Percentiles rank a stretch among this genome's conserved stretches.
Evolutionary conservation across 2,329 filamentous ascomycete species (phyloP).

Genomic region (Alternaria incomplexa): DNA sequence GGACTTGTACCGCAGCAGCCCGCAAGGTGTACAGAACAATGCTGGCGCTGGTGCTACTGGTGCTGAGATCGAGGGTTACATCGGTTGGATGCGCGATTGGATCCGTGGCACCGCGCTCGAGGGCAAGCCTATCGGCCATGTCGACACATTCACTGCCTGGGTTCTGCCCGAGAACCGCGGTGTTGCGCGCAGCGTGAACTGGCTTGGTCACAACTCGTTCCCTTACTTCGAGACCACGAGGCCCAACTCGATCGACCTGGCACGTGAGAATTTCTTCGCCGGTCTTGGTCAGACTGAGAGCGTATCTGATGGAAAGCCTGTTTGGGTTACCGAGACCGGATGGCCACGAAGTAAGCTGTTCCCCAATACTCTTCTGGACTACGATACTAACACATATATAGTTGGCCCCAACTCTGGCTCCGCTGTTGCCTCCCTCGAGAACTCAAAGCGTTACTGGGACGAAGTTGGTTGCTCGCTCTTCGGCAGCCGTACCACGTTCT

Average conservation of each 20-base stretch:
- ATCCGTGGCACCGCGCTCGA: slow-evolving; percentile 68
- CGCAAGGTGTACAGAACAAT: slow-evolving; percentile 66
- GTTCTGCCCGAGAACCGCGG: slow-evolving; percentile 73
- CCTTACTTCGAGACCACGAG: slow-evolving; percentile 78
- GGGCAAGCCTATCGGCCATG: slow-evolving; percentile 73
- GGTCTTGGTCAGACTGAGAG: slow-evolving; percentile 66
- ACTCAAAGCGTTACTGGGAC: slow-evolving; percentile 35
- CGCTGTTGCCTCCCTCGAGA: slow-evolving; percentile 33
- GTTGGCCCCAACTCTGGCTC: slow-evolving; percentile 29
- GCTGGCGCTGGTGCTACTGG: slow-evolving; percentile 69
- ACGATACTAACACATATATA: not conserved
- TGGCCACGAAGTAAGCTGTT: slow-evolving; percentile 61
- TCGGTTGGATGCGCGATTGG: slow-evolving; percentile 68
- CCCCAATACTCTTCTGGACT: too few relatives aligned
- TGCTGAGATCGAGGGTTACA: slow-evolving; percentile 68
- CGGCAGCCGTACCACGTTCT: slow-evolving; percentile 33
- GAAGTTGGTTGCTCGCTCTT: slow-evolving; percentile 39
- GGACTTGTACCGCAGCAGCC: slow-evolving; percentile 68
- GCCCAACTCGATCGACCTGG: slow-evolving; percentile 62
- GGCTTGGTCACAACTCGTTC: slow-evolving; percentile 82
- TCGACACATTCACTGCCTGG: slow-evolving; percentile 80
- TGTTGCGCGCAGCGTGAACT: slow-evolving; percentile 74
- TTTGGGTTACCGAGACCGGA: slow-evolving; percentile 89
- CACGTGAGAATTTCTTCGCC: slow-evolving; percentile 69
- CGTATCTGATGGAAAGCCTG: slow-evolving; percentile 68